These are phyloP conservation scores for Ogataea naganishii DNA, from an alignment of 805 yeast species.

Conservation along the genomic window DNA sequence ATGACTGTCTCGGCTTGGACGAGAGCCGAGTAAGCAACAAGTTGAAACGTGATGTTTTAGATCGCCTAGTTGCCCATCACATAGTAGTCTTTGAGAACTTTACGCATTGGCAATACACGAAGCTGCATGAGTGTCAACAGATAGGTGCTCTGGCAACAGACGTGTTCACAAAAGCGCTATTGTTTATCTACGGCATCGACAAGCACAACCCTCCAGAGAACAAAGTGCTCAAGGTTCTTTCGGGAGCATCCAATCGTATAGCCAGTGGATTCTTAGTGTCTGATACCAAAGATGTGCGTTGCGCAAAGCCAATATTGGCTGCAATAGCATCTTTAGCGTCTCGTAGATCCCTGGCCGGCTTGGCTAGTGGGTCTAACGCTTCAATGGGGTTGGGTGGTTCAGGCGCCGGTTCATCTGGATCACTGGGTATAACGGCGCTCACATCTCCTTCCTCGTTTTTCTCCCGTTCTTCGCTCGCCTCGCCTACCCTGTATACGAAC, in stretches of 20 bases:
- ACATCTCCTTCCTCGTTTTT: no score
- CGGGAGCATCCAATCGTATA: constrained; percentile 41
- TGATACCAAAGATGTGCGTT: constrained; percentile 40
- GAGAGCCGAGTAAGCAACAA: constrained; percentile 27
- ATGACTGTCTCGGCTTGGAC: constrained; percentile 35
- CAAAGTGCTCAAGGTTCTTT: constrained; percentile 41
- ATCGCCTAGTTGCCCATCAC: constrained; percentile 44
- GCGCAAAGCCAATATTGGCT: constrained; percentile 43
- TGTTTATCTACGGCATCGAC: constrained; percentile 47
- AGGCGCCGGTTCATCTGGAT: no score
- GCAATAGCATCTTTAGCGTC: constrained; percentile 39
- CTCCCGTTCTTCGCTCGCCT: no score
- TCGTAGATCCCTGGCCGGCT: not conserved
- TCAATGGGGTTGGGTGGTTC: constrained; percentile 35
- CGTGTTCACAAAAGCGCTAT: constrained; percentile 46
- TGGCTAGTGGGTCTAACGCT: constrained; percentile 18
- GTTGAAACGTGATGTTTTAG: constrained; percentile 45
- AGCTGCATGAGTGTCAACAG: constrained; percentile 47
- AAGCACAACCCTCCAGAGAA: constrained; percentile 23
- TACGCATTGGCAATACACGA: constrained; percentile 56
- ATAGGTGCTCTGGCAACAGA: constrained; percentile 48
- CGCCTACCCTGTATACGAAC: no score
- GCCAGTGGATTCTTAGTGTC: constrained; percentile 47
- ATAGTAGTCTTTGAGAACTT: constrained; percentile 71
- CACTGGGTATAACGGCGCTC: no score